Conservation (phyloP, 2,329 filamentous ascomycete genomes). For the Colletotrichum gloeosporioides region DNA sequence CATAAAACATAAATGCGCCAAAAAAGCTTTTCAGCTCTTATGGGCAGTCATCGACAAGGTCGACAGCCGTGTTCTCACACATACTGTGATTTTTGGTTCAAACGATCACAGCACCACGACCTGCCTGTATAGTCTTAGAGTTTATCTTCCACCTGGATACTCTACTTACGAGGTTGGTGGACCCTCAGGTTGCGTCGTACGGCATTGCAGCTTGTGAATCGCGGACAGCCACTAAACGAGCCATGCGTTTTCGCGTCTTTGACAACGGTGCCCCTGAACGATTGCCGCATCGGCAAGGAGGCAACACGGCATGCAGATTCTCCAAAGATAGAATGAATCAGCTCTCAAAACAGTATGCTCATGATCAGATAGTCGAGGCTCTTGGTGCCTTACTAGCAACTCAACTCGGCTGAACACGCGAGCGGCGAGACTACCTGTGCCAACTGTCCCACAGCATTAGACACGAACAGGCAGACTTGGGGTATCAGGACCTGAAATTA, state of each 20-base stretch:
- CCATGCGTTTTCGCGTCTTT: background rate
- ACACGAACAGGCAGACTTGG: background rate
- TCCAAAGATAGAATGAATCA: fast-evolving
- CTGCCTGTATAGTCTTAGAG: background rate
- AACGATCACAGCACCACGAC: background rate
- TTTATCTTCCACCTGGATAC: too few relatives aligned
- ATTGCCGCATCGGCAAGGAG: background rate
- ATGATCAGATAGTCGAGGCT: fast-evolving
- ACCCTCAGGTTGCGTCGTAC: background rate
- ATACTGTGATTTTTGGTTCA: fast-evolving
- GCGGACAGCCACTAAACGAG: background rate
- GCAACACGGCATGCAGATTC: fast-evolving
- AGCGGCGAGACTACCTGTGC: background rate
- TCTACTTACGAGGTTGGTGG: too few relatives aligned
- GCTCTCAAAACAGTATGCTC: background rate
- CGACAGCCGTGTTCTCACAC: too few relatives aligned
- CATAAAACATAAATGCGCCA: too few relatives aligned
- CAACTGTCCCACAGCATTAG: fast-evolving
- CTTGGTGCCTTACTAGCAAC: fast-evolving
- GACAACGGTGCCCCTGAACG: fast-evolving
- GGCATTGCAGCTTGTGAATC: background rate
- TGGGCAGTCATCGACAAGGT: too few relatives aligned
- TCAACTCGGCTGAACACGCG: background rate
- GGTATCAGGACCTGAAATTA: fast-evolving
- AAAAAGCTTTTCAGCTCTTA: background rate